Base-by-base conservation (phyloP, 768 basidiomycete genomes). In the Neoboletus magnificus region DNA sequence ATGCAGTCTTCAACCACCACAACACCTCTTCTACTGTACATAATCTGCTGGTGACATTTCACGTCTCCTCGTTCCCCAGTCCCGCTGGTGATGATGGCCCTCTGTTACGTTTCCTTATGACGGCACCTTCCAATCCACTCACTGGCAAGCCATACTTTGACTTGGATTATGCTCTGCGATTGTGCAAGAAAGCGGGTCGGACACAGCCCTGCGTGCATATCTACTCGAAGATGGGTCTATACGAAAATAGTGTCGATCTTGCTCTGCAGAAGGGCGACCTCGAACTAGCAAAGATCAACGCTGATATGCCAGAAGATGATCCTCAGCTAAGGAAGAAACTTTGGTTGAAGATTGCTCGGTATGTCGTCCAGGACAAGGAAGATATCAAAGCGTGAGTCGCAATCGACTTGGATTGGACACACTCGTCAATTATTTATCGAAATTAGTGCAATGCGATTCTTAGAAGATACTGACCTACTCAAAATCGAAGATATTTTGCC, bases 401-500 rank as follows among this genome's bases (percentile, higher is more conserved):
- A 54, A 52, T 41, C 6, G 30, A 10, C 16, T 11, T 46, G 22
- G 43, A 40, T 5, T n/a, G n/a, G 16, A 25, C 18, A n/a, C 16
- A 22, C 7, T 36, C 9, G 8, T 32, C 58, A 13, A 63, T 43
- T 41, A 23, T 37, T 51, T 50, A 36, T 39, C 18, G 43, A 45
- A 52, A 50, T 27, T 69, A 99, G 96, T 50, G 97, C 97, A 20
- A 98, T 98, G 93, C 84, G 83, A 22, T 98, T 99, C 77, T 78
- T 98, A 63, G 94, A 98, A 69, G 87, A 92, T 59, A 96, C 97
- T 0, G 87, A 92, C 62, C 75, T 98, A 35, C 83, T 99, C 67
- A 98, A 98, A 74, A 96, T 99, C 60, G 97, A 99, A 68, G 97
- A 99, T 67, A 97, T 99, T 58, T 76, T 99, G 18, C 97, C 97